phyloP scores from a whole-genome alignment of 164 flowering plant species.

The Buxus sempervirens region DNA sequence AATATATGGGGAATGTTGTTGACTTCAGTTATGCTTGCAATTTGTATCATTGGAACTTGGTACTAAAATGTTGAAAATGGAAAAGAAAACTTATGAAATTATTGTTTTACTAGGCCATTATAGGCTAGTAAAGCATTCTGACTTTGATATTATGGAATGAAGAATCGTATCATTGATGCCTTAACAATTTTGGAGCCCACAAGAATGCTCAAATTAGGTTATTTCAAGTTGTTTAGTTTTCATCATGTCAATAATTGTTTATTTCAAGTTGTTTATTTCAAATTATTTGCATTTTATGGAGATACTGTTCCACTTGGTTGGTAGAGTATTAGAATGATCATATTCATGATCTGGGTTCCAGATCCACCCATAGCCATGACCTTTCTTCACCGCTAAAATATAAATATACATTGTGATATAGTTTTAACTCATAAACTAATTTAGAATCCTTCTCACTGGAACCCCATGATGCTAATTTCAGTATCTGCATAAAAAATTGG shows the following conservation, averaged over 20 bases:
- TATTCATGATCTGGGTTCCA: too few species aligned
- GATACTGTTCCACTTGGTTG: too few species aligned
- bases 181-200: background rate
- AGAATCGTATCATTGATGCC: background rate
- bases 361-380: background rate
- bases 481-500: too few species aligned
- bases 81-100: background rate
- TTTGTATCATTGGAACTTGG: background rate
- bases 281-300: too few species aligned
- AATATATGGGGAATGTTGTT: background rate
- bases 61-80: background rate
- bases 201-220: background rate
- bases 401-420: background rate
- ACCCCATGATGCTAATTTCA: too few species aligned
- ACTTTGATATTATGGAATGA: too few species aligned
- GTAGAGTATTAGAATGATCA: too few species aligned
- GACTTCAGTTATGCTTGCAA: background rate
- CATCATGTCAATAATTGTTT: background rate
- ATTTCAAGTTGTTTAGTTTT: background rate
- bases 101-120: background rate
- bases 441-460: too few species aligned
- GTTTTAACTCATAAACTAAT: background rate
- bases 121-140: background rate
- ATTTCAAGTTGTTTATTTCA: too few species aligned
- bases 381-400: background rate